phyloP scores from a whole-genome alignment of 2,329 filamentous ascomycete species.

The Sclerotinia sclerotiorum region DNA sequence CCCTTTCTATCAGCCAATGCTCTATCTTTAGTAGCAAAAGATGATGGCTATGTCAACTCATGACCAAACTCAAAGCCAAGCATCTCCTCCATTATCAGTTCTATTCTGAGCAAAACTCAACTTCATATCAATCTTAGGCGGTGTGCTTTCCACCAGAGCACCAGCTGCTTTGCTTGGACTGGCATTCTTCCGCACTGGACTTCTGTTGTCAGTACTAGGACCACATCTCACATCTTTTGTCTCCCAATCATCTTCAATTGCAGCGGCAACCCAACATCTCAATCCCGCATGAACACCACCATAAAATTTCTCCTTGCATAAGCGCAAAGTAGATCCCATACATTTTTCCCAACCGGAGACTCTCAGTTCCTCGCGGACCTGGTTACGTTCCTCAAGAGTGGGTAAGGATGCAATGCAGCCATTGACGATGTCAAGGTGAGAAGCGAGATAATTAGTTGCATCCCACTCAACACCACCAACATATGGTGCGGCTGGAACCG shows the following conservation, averaged over 20 bases:
- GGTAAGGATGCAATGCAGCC: conserved; percentile 82
- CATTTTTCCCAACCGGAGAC: conserved; percentile 89
- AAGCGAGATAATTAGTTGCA: conserved; percentile 92
- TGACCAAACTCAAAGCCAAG: conserved; percentile 30
- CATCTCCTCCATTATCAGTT: conserved; percentile 26
- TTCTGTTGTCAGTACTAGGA: conserved; percentile 47
- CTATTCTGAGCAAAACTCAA: conserved; percentile 34
- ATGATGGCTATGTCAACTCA: no score
- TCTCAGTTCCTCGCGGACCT: conserved; percentile 71
- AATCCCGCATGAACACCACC: conserved; percentile 85
- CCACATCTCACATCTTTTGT: conserved; percentile 78
- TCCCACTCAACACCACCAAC: conserved; percentile 99
- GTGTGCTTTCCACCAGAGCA: conserved; percentile 22
- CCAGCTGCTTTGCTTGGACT: conserved; percentile 30
- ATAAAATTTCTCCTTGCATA: conserved; percentile 98
- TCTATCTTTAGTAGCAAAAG: background rate
- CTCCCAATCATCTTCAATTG: conserved; percentile 84
- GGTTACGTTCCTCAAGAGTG: conserved; percentile 68
- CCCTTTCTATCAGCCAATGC: background rate
- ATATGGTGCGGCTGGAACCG: conserved; percentile 91
- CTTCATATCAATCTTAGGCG: conserved; percentile 40
- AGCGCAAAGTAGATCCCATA: conserved; percentile 78
- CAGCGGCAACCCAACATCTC: conserved; percentile 86
- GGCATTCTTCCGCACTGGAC: conserved; percentile 47
- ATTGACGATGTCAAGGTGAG: conserved; percentile 89